Base-by-base conservation (phyloP, 2,329 filamentous ascomycete species). In the Xylaria hypoxylon region DNA sequence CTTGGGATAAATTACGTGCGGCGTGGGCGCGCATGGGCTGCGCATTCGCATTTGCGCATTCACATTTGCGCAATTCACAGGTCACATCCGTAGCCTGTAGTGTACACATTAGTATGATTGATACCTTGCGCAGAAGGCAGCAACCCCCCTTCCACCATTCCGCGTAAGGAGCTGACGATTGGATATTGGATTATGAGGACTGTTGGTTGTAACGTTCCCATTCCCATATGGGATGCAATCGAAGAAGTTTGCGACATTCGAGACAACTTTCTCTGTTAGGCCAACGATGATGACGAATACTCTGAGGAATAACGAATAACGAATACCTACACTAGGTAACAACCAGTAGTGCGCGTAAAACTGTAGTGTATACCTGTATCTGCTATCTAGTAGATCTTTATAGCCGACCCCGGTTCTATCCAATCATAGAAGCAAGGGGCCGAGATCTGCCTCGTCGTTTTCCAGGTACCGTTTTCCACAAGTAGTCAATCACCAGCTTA, bases 101-200 rank as follows among this genome's bases (percentile, higher is more conserved):
- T 33, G 11, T 33, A 33, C 11, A 8, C 11, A 38, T 38, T 38
- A 11, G 15, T 38, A 38, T 38, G 35, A 38, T 48, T 11, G 19
- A 38, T 26, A 42, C 57, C 58, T 65, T 59, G 60, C 52, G 64
- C 59, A 52, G 44, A 56, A 69, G 67, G 64, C 56, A 64, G 60
- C 67, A 60, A 47, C 53, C 22, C 51, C 47, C 48, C n/a, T 42
- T 8, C 6, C 26, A 5, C 10, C 26, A 8, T 60, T 57, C 55
- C 64, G 51, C 55, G 44, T 38, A 24, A 28, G 35, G 26, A 35
- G 61, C 61, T 64, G 45, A 57, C 60, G 51, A 48, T n/a, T 45
- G 4, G 31, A 33, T n/a, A 38, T 38, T 3, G 26, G 24, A 33
- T 8, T 51, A 24, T n/a, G 19, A 26, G 3, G 42, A 59, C 28